Evolutionary conservation across 2,329 filamentous ascomycete species (phyloP).

Genomic region (Alternaria brassicae): DNA sequence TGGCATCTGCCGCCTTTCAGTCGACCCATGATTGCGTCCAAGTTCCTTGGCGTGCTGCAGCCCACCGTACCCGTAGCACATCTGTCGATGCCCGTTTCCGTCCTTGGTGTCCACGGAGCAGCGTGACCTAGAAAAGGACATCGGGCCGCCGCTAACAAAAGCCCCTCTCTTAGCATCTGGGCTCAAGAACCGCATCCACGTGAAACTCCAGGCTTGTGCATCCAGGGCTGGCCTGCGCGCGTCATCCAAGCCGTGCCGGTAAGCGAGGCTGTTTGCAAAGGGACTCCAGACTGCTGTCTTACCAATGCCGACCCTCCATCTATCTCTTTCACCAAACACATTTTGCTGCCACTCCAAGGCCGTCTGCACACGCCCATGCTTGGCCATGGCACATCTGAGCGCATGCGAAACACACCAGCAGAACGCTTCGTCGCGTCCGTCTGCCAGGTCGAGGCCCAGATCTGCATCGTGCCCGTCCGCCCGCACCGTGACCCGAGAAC

Average conservation of each 20-base stretch:
- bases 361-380: neutral
- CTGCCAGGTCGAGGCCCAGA: constrained; percentile 11
- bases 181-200: constrained; percentile 41
- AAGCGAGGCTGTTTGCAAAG: constrained; percentile 26
- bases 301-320: constrained; percentile 15
- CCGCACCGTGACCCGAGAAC: constrained; percentile 4
- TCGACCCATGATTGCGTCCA: constrained; percentile 22
- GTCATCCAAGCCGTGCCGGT: constrained; percentile 42
- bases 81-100: constrained; percentile 30
- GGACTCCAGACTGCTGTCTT: constrained; percentile 10
- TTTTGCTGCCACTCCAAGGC: neutral
- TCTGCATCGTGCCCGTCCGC: constrained; percentile 10
- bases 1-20: constrained; percentile 28
- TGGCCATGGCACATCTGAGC: constrained; percentile 8
- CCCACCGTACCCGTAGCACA: constrained; percentile 27
- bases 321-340: constrained; percentile 1
- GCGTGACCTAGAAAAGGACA: constrained; percentile 33
- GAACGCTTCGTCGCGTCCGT: constrained; percentile 13
- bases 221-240: constrained; percentile 42
- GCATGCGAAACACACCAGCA: constrained; percentile 27
- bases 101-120: constrained; percentile 26
- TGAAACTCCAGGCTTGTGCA: constrained; percentile 41
- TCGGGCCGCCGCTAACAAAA: constrained; percentile 35
- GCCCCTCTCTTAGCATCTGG: constrained; percentile 35
- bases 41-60: constrained; percentile 20